Percentiles rank a stretch among this genome's conserved stretches.
Conservation (phyloP, 768 basidiomycete genomes). For the Amanita inopinata region DNA sequence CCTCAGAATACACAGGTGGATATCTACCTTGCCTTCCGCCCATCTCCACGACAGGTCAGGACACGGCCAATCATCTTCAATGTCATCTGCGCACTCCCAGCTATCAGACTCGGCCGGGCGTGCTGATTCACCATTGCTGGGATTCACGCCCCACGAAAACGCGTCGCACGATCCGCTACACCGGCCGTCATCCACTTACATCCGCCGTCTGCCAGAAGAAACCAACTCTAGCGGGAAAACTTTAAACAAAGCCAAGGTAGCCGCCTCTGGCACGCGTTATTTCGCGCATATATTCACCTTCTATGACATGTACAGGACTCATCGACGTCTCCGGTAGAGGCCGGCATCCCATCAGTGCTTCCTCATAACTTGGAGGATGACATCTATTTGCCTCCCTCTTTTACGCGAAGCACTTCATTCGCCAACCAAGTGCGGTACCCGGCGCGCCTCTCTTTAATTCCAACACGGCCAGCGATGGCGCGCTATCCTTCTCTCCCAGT, state of each 20-base stretch:
- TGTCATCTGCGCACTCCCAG: neutral
- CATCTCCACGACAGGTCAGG: neutral
- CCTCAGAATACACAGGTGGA: conserved; percentile 6
- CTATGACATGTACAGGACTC: neutral
- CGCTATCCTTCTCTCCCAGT: conserved; percentile 8
- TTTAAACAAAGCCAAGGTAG: conserved; percentile 1
- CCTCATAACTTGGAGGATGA: neutral
- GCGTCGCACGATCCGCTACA: conserved; percentile 6
- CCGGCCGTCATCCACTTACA: conserved; percentile 5
- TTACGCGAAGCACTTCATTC: neutral
- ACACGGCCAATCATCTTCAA: neutral
- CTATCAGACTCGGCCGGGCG: neutral
- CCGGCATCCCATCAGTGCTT: neutral
- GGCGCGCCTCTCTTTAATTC: neutral
- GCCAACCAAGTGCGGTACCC: neutral
- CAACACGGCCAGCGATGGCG: neutral
- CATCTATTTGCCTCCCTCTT: neutral
- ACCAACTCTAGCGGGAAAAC: neutral
- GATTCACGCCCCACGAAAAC: conserved; percentile 5
- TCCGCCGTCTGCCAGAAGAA: conserved; percentile 2
- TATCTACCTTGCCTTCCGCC: neutral
- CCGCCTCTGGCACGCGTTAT: neutral
- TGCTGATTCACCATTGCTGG: conserved; percentile 8
- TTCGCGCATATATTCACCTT: conserved; percentile 3
- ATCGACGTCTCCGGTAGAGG: neutral